Evolutionary conservation across 2,329 filamentous ascomycete species (phyloP), one percentile per base, ranked within the genome.

Genomic region (Penicillium vulpinum): DNA sequence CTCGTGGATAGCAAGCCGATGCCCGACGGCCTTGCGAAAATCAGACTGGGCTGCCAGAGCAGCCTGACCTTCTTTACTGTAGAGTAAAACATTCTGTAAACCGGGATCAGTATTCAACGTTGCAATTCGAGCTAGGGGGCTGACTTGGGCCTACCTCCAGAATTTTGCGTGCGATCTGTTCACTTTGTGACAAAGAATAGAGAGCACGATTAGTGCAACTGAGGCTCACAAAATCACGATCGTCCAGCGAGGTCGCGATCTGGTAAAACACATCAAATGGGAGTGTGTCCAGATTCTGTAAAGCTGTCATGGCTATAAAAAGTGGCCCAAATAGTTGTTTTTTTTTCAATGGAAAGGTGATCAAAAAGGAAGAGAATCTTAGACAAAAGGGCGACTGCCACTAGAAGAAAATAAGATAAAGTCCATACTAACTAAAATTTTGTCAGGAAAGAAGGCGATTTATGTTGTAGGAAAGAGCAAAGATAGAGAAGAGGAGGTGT

Each of bases 251-350:
- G 7, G 76, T 75, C 8, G 81, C 78, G 50, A 90, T 81, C 50
- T 83, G 79, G 48, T 83, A 82, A 28, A 88, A 73, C n/a, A 90
- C 77, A 71, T 90, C 88, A 66, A 83, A 86, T 0, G 88, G 87
- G 13, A 90, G 71, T 29, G 66, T 62, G 57, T 80, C 75, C 41
- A 83, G 67, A 51, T 64, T 68, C 56, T 41, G 41, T 16, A 47
- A 15, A 21, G 59, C n/a, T 33, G 36, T 39, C 51, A 59, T 62
- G 54, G 31, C 36, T 46, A 46, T 36, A 16, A 28, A n/a, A 26
- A 28, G 33, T 28, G n/a, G 31, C 11, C 11, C 13, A 40, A 52
- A n/a, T 16, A 36, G 36, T 18, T 11, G 8, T 4, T 4, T 21
- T 11, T 11, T 4, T 4, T 21, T 22, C 5, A 26, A 29, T n/a